phyloP scores from a whole-genome alignment of 179 eudicot genomes.

The Drosera spatulata region DNA sequence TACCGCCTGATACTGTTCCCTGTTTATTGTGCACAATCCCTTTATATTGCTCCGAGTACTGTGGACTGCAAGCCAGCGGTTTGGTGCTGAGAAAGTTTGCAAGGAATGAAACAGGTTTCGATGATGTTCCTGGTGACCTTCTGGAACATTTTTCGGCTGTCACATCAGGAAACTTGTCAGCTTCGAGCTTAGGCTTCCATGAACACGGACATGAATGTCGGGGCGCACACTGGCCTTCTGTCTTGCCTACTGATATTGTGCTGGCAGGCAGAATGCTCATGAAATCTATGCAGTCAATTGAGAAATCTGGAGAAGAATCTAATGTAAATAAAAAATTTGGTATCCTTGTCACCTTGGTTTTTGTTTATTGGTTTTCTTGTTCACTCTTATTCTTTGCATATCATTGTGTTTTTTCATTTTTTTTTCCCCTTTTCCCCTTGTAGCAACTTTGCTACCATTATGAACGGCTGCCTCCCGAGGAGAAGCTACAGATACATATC shows the following conservation, averaged over 20 bases:
- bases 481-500: constrained; percentile 68
- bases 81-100: constrained; percentile 10
- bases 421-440: constrained; percentile 2
- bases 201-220: constrained; percentile 85
- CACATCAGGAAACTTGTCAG: constrained; percentile 18
- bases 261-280: constrained; percentile 74
- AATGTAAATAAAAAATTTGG: constrained; percentile 25
- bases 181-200: constrained; percentile 18
- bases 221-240: constrained; percentile 84
- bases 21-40: constrained; percentile 72
- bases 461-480: constrained; percentile 40
- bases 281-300: constrained; percentile 42
- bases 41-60: constrained; percentile 62
- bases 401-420: too few species aligned
- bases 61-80: constrained; percentile 68
- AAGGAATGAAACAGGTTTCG: constrained; percentile 9
- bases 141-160: constrained; percentile 34
- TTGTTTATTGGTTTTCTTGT: constrained; percentile 1
- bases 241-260: constrained; percentile 75
- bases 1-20: constrained; percentile 65
- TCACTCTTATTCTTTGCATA: constrained; percentile 3
- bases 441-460: constrained; percentile 81
- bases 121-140: constrained; percentile 44
- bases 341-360: constrained; percentile 13
- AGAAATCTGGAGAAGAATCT: constrained; percentile 15